phyloP scores from a whole-genome alignment of 805 yeast genomes.

The Scheffersomyces coipomensis region DNA sequence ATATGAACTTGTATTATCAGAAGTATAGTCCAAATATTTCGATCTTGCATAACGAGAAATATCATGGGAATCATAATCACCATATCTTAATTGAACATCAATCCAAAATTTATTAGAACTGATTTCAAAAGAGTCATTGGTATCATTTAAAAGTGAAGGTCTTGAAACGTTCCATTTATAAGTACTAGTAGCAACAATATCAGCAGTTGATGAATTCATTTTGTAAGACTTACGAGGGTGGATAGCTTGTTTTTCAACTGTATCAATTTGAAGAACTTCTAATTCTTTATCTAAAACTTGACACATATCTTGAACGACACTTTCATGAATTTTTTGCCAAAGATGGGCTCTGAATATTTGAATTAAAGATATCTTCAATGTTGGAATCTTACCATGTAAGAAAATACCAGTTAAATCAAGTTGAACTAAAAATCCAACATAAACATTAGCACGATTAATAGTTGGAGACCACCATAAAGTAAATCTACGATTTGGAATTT shows the following conservation, averaged over 20 bases:
- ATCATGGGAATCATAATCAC: conserved; percentile 97
- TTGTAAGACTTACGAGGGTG: conserved; percentile 97
- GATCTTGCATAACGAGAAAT: conserved; percentile 91
- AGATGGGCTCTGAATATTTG: conserved; percentile 97
- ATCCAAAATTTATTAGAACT: conserved; percentile 81
- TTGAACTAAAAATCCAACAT: conserved; percentile 96
- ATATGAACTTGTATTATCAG: conserved; percentile 79
- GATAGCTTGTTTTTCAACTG: conserved; percentile 85
- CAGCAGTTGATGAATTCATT: conserved; percentile 96
- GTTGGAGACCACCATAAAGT: conserved; percentile 99
- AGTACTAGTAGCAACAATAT: conserved; percentile 71
- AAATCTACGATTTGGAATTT: conserved; percentile 95
- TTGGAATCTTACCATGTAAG: conserved; percentile 96
- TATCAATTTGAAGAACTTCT: conserved; percentile 77
- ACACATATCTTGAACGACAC: conserved; percentile 88
- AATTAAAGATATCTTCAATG: conserved; percentile 89
- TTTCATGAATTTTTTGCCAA: conserved; percentile 98
- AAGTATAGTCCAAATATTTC: conserved; percentile 88
- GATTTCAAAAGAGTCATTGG: conserved; percentile 62
- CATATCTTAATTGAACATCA: conserved; percentile 92
- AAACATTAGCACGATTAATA: conserved; percentile 94
- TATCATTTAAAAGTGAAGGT: conserved; percentile 77
- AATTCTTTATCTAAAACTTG: conserved; percentile 88
- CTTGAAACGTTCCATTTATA: conserved; percentile 79
- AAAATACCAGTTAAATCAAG: conserved; percentile 95